Conservation (phyloP, 352 stramenopile genomes). For the Phytopythium mirpurense region DNA sequence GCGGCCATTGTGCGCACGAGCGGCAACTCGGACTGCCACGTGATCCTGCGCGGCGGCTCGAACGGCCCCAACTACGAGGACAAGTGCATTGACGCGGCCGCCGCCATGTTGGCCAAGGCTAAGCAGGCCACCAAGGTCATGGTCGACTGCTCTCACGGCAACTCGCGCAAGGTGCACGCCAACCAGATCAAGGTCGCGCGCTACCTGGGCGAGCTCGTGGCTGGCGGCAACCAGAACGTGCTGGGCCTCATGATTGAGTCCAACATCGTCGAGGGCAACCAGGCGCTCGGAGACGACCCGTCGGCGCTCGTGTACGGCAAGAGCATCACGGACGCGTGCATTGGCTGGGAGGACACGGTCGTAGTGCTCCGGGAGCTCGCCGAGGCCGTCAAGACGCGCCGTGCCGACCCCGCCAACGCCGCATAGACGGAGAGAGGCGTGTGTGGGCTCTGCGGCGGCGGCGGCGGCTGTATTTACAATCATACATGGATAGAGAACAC, state of each 20-base stretch:
- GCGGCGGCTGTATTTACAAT: conserved; percentile 1
- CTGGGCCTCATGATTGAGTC: conserved; percentile 88
- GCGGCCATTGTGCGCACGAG: conserved; percentile 82
- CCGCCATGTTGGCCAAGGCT: conserved; percentile 53
- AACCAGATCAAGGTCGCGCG: conserved; percentile 79
- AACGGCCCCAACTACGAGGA: conserved; percentile 81
- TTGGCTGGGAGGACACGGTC: conserved; percentile 81
- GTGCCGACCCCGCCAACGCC: conserved; percentile 14
- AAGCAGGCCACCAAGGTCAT: conserved; percentile 75
- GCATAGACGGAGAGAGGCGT: background rate
- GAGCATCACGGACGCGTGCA: conserved; percentile 86
- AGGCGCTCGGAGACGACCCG: conserved; percentile 63
- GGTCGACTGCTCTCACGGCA: conserved; percentile 87
- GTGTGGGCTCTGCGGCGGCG: background rate
- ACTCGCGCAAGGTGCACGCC: conserved; percentile 77
- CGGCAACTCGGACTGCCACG: conserved; percentile 82
- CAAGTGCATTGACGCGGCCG: conserved; percentile 59
- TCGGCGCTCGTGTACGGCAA: conserved; percentile 78
- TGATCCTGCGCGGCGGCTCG: conserved; percentile 75
- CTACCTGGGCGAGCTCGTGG: conserved; percentile 63
- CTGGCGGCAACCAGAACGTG: conserved; percentile 56
- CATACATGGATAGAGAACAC: conserved; percentile 3
- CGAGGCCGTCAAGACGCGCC: conserved; percentile 41
- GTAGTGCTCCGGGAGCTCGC: conserved; percentile 52
- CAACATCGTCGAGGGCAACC: conserved; percentile 84